Base-by-base conservation (phyloP, 495 filamentous ascomycete species). In the Geopyxis carbonaria region DNA sequence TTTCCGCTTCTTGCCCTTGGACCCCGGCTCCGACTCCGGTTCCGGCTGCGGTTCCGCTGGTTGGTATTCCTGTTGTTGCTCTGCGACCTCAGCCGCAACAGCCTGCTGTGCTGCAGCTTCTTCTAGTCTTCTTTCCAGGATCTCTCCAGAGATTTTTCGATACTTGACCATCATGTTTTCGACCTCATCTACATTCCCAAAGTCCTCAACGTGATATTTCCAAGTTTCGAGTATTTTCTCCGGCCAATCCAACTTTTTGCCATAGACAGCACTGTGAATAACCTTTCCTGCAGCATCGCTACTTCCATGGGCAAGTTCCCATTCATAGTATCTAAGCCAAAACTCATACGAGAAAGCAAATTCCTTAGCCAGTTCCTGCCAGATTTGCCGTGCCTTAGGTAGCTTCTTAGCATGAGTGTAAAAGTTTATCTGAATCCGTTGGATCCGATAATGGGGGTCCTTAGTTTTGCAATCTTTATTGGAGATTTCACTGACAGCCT, bases 401-500 rank as follows among this genome's bases (percentile, higher is more conserved):
- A 71, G 64, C 23, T 54, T 54, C 38, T 53, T 49, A 8, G 50
- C 51, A 5, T 44, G 45, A 6, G 51, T 54, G 16, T 28, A 91
- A 64, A 55, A 91, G 51, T 92, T 86, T 52, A 93, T 91, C 42
- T 87, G 75, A 35, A 93, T 87, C 24, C 80, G 75, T 56, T 93
- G 84, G 10, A 97, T 65, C 3, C 86, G 78, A 50, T 80, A 93
- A 30, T 76, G 65, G 4, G 83, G 82, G 53, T 94, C 89, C 20
- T 84, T 22, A 18, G 30, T 28, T 33, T 41, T 31, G 7, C 7
- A 7, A 7, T 7, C 7, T 13, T 30, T 36, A 28, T 53, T 48
- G 2, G 42, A 45, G 2, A 33, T 45, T 24, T 54, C 51, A 18
- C 36, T 45, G 14, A 49, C 50, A 21, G 51, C 51, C 27, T 54